phyloP scores from a whole-genome alignment of 2,329 filamentous ascomycete species.

The Passalora sequoiae region DNA sequence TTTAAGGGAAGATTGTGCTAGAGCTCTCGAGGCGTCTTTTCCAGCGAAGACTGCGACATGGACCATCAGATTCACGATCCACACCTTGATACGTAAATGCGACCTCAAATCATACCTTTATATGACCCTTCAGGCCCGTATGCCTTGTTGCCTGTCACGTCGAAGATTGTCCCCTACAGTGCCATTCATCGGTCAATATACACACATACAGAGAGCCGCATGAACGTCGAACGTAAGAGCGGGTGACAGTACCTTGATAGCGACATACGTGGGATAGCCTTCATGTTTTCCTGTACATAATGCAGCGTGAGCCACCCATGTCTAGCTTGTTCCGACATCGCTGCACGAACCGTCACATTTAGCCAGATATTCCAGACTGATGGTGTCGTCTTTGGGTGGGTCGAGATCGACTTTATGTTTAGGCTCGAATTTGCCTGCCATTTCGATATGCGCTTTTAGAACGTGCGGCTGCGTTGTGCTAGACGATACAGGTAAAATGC shows the following conservation, averaged over 20 bases:
- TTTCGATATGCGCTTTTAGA: too few relatives aligned
- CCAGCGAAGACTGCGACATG: conserved; percentile 76
- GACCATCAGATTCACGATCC: not conserved
- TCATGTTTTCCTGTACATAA: conserved; percentile 55
- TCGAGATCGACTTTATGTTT: conserved; percentile 70
- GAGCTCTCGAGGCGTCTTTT: conserved; percentile 88
- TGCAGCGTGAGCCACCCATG: not conserved
- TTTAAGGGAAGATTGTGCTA: conserved; percentile 82
- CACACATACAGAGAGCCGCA: not conserved
- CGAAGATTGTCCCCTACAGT: conserved; percentile 78
- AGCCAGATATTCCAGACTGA: conserved; percentile 71
- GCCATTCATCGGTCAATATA: conserved; percentile 6
- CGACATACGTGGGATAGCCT: conserved; percentile 54
- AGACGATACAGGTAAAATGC: not conserved
- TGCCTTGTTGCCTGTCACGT: conserved; percentile 82
- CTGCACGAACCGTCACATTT: conserved; percentile 70
- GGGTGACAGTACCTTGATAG: conserved; percentile 48
- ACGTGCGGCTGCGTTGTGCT: not conserved
- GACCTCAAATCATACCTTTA: conserved; percentile 54
- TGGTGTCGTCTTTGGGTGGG: conserved; percentile 81
- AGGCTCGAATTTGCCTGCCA: conserved; percentile 57
- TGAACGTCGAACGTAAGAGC: not conserved
- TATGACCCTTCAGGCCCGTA: conserved; percentile 82
- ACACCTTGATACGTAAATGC: too few relatives aligned
- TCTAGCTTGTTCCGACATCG: not conserved